Percentiles rank a stretch among this genome's conserved stretches.
Conservation (phyloP, 2,329 filamentous ascomycete genomes). For the Microcyclosporella mali region DNA sequence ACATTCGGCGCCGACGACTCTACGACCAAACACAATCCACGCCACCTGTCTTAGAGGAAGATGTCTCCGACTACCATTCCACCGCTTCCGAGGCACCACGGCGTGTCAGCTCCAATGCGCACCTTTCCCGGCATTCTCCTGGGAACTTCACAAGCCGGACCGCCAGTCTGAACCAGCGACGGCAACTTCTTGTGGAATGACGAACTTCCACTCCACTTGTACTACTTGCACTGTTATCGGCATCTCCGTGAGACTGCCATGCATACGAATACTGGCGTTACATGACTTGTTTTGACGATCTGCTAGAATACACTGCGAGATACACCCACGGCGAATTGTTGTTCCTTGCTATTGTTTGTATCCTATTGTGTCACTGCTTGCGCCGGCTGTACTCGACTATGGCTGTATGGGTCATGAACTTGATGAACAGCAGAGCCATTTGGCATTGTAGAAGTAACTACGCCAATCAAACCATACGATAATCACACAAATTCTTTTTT, state of each 20-base stretch:
- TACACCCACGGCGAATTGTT: constrained; percentile 2
- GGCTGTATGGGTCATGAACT: too few species aligned
- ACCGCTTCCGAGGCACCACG: constrained; percentile 10
- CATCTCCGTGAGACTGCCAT: too few species aligned
- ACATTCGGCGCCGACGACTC: constrained; percentile 3
- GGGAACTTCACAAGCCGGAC: constrained; percentile 1
- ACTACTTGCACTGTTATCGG: constrained; percentile 2
- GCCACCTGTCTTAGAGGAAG: constrained; percentile 8
- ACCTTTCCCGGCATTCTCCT: background rate
- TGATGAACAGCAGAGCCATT: too few species aligned
- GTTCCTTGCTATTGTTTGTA: too few species aligned
- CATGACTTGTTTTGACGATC: background rate
- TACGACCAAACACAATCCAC: constrained; percentile 7
- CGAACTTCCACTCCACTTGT: background rate
- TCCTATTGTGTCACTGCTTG: too few species aligned
- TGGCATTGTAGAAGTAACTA: too few species aligned
- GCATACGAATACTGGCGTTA: constrained; percentile 1
- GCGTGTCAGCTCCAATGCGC: constrained; percentile 9
- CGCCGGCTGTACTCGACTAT: too few species aligned
- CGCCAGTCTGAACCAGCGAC: constrained; percentile 14
- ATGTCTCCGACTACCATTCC: constrained; percentile 5
- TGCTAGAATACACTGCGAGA: background rate
- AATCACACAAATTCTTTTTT: too few species aligned
- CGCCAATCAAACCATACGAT: too few species aligned
- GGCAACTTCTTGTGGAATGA: constrained; percentile 16